Base-by-base conservation (phyloP, 1,139 yeast species). In the Wickerhamomyces sp. region DNA sequence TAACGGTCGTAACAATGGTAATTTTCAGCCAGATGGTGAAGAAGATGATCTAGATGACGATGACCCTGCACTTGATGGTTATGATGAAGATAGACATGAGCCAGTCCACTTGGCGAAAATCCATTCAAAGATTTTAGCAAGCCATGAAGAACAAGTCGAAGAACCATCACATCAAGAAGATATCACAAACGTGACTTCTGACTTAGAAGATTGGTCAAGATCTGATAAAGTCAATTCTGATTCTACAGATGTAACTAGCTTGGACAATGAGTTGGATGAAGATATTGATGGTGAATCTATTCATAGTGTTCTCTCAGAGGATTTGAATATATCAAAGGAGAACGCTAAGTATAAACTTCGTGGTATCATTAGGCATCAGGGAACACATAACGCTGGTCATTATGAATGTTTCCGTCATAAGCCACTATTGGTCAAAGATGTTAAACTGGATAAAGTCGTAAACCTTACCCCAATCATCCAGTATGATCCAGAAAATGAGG, bases 321-420 rank as follows among this genome's bases (percentile, higher is more conserved):
- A 56, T 36, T 43, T 56, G 33, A 54, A 56, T 36, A 34, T 48
- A 34, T 37, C 49, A 10, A 56, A 47, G 32, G 53, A 46, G 30
- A 54, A 53, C 7, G 60, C 60, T 54, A 73, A 67, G 39, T 90
- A 88, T 62, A 70, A 71, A 49, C 70, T 93, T 35, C 76, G 75
- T 52, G 87, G 96, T 1, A 70, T 89, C 54, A 81, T 93, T 27
- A 75, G 89, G 50, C 99, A 93, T 61, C 79, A 82, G 44, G 99
- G 98, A 0, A 81, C 94, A 1, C 98, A 93, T 64, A 76, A 84
- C 18, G 80, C 83, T 41, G 99, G 98, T 0, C 99, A 93, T 61
- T 93, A 87, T 59, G 94, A 86, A 58, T 84, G 93, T 55, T 87
- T 79, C 61, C 80, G 81, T 53, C 76, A 75, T 41, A 87, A 87